Evolutionary conservation across 1,284 basidiomycete species (phyloP).

Genomic region (Heliocybe sulcata): DNA sequence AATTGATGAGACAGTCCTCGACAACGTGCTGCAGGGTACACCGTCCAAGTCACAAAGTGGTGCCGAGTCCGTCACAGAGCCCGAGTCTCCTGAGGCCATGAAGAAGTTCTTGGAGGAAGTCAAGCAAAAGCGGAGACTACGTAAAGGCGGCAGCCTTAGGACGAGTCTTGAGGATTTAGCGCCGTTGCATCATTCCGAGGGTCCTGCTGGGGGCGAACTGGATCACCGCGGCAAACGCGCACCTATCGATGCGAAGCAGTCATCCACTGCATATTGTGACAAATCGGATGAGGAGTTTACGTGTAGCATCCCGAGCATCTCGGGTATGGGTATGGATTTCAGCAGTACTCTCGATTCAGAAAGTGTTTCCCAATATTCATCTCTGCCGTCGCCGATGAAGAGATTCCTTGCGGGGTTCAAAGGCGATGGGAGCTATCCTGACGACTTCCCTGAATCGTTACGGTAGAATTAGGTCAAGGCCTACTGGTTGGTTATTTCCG

Average conservation of each 20-base stretch:
- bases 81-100: slow-evolving; percentile 24
- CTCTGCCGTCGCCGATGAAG: slow-evolving; percentile 21
- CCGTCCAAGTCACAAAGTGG: slow-evolving; percentile 3
- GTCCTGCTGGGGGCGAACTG: slow-evolving; percentile 12
- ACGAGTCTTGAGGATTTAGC: neutral
- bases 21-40: slow-evolving; percentile 5
- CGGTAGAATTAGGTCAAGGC: slow-evolving; percentile 15
- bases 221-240: slow-evolving; percentile 21
- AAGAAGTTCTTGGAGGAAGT: neutral
- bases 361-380: slow-evolving; percentile 7
- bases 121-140: neutral
- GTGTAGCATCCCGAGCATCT: neutral
- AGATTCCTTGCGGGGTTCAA: slow-evolving; percentile 35
- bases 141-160: neutral
- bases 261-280: neutral
- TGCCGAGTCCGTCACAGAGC: slow-evolving; percentile 23
- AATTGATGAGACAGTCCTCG: neutral
- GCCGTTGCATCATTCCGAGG: no score
- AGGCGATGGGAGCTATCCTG: slow-evolving; percentile 34
- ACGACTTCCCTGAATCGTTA: slow-evolving; percentile 37
- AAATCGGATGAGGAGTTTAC: neutral
- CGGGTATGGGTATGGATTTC: neutral
- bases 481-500: neutral
- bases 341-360: neutral
- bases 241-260: slow-evolving; percentile 10